These are phyloP conservation scores for Pestalotiopsis sp. DNA, from an alignment of 2,329 filamentous ascomycete species.

Conservation along the genomic window DNA sequence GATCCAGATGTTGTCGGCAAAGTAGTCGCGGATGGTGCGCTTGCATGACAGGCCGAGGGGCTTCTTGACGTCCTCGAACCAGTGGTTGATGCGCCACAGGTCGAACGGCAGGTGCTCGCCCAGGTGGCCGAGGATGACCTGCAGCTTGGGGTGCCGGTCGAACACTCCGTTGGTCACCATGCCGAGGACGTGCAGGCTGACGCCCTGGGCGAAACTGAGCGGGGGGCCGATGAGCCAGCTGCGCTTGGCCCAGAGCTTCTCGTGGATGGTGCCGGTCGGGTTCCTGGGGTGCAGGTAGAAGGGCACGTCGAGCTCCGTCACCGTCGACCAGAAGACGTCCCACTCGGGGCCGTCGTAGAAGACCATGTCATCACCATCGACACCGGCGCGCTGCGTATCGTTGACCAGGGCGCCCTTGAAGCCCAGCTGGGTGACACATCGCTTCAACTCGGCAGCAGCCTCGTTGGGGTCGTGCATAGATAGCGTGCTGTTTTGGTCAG, in stretches of 20 bases:
- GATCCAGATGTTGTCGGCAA: slow-evolving; percentile 57
- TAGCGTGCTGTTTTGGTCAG: slow-evolving; percentile 26
- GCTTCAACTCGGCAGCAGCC: slow-evolving; percentile 51
- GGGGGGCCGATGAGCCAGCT: slow-evolving; percentile 64
- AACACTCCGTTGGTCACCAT: slow-evolving; percentile 55
- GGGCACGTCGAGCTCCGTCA: slow-evolving; percentile 62
- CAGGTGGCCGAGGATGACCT: slow-evolving; percentile 50
- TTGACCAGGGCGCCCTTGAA: slow-evolving; percentile 67
- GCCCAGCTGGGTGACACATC: slow-evolving; percentile 59
- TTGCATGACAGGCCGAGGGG: slow-evolving; percentile 49
- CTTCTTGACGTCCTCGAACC: slow-evolving; percentile 60
- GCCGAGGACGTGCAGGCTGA: slow-evolving; percentile 58
- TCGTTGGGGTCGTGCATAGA: slow-evolving; percentile 57
- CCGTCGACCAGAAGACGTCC: slow-evolving; percentile 63
- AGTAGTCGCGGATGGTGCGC: slow-evolving; percentile 54
- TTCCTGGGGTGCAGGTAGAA: slow-evolving; percentile 66
- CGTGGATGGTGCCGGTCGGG: slow-evolving; percentile 57
- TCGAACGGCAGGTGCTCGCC: slow-evolving; percentile 54
- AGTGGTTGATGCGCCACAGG: slow-evolving; percentile 53
- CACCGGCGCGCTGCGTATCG: slow-evolving; percentile 61
- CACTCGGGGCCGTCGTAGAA: slow-evolving; percentile 66
- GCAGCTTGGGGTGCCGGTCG: slow-evolving; percentile 46
- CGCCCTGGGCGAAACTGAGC: slow-evolving; percentile 59
- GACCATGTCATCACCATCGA: slow-evolving; percentile 61
- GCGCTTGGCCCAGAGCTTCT: slow-evolving; percentile 60